Evolutionary conservation across 2,329 filamentous ascomycete genomes (phyloP).

Genomic region (Alternaria triticina): DNA sequence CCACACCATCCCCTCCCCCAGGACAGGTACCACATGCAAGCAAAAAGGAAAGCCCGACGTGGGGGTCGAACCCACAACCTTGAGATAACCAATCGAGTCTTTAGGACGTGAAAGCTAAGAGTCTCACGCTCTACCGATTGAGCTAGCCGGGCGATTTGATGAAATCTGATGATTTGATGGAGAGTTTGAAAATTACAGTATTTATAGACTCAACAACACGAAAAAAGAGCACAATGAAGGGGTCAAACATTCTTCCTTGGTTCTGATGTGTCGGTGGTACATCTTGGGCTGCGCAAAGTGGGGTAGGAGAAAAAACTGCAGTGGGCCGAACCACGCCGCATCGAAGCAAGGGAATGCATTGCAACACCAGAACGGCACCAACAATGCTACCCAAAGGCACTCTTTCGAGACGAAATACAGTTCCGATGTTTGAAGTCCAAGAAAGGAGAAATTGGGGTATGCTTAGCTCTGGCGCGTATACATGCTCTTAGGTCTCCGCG

Average conservation of each 20-base stretch:
- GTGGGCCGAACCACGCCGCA: background rate
- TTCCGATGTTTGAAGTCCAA: background rate
- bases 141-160: slow-evolving; percentile 26
- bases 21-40: background rate
- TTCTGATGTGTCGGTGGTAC: background rate
- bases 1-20: background rate
- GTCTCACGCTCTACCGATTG: slow-evolving; percentile 53
- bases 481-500: background rate
- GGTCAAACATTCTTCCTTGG: accelerated
- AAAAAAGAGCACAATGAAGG: background rate
- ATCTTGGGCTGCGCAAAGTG: background rate
- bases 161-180: background rate
- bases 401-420: too few species aligned
- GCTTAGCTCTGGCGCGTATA: background rate
- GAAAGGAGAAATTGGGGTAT: background rate
- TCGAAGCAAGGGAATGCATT: background rate
- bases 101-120: slow-evolving; percentile 34
- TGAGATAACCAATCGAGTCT: slow-evolving; percentile 7
- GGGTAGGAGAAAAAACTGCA: background rate
- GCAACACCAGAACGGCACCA: background rate
- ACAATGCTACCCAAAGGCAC: background rate
- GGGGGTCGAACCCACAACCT: slow-evolving; percentile 7
- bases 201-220: background rate
- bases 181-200: accelerated
- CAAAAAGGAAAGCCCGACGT: background rate